A percentile compares a stretch with the other conserved stretches of the same genome.
These are phyloP conservation scores for Pueraria montana DNA, from an alignment of 306 rosid species.

Conservation along the genomic window DNA sequence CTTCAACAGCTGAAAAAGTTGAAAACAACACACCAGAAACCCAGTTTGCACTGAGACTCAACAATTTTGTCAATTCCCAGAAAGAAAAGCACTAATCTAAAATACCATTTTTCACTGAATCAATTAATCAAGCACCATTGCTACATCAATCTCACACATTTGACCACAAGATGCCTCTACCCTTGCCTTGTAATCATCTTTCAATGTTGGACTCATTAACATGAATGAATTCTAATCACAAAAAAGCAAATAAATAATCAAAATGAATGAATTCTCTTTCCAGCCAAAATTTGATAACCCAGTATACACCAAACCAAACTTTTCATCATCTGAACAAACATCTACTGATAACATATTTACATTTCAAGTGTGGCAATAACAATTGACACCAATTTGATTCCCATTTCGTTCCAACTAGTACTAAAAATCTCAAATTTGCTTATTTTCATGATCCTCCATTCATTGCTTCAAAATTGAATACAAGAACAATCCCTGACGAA, in stretches of 20 bases:
- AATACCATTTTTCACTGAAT: background rate
- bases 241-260: background rate
- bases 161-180: background rate
- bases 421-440: background rate
- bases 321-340: background rate
- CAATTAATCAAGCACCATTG: background rate
- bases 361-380: background rate
- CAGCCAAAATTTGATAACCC: background rate
- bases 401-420: background rate
- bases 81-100: background rate
- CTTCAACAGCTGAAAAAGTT: background rate
- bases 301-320: slow-evolving; percentile 3
- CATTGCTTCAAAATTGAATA: slow-evolving; percentile 12
- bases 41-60: background rate
- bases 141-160: background rate
- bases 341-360: background rate
- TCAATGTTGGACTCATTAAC: background rate
- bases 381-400: slow-evolving; percentile 1
- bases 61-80: background rate
- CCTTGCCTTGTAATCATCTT: background rate
- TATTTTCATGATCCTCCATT: background rate
- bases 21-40: background rate
- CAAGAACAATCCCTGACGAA: slow-evolving; percentile 16
- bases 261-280: background rate
- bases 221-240: background rate